These are phyloP conservation scores for Syzygium jambos DNA, from an alignment of 345 rosid species.

Conservation along the genomic window DNA sequence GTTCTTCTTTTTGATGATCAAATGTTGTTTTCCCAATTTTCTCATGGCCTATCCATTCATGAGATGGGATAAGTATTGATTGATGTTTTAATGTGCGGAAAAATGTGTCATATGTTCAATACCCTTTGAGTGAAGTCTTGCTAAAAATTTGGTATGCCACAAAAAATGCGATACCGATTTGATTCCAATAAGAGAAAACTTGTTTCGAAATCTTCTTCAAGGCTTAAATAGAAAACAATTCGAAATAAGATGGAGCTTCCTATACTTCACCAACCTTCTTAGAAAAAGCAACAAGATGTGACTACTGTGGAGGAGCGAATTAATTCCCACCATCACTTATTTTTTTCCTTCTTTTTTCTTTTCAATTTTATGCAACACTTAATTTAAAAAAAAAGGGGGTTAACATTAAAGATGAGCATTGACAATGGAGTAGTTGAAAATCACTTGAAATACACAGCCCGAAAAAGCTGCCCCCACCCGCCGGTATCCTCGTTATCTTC, in stretches of 20 bases:
- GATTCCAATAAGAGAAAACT: background rate
- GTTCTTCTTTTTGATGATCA: background rate
- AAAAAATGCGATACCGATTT: background rate
- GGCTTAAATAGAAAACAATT: background rate
- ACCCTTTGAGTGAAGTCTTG: background rate
- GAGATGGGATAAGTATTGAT: accelerated
- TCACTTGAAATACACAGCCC: background rate
- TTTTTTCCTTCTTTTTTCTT: background rate
- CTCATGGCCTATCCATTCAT: background rate
- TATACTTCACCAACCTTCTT: background rate
- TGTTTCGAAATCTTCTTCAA: background rate
- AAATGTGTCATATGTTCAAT: background rate
- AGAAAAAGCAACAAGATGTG: background rate
- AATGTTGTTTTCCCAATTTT: background rate
- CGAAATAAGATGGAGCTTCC: background rate
- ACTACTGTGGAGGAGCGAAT: background rate
- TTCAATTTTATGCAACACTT: background rate
- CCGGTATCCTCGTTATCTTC: background rate
- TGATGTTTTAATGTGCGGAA: background rate
- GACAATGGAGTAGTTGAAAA: background rate
- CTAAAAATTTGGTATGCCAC: background rate
- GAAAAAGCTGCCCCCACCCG: background rate
- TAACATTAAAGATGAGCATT: background rate
- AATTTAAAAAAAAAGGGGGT: background rate
- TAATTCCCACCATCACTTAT: background rate